phyloP scores from a whole-genome alignment of 2,329 filamentous ascomycete species.

The Xenoacremonium recifei region DNA sequence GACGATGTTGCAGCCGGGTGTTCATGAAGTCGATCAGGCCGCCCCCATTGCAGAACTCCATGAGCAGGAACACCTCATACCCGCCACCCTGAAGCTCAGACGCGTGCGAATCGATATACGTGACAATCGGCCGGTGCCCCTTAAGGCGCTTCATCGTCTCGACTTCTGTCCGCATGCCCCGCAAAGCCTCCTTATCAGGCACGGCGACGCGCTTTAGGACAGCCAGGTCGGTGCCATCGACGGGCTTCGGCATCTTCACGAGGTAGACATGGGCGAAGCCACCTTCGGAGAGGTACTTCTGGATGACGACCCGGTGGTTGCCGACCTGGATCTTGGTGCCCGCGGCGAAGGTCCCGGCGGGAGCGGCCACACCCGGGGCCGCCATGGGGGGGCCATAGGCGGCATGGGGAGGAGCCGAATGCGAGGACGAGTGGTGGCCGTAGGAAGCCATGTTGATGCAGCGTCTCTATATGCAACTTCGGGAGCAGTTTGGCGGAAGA shows the following conservation, averaged over 20 bases:
- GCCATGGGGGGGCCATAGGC: constrained; percentile 44
- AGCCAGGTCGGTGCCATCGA: constrained; percentile 76
- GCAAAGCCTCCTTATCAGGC: constrained; percentile 90
- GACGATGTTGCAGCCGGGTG: constrained; percentile 88
- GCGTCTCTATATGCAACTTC: too few species aligned
- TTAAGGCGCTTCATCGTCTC: constrained; percentile 99
- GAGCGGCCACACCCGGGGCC: constrained; percentile 42
- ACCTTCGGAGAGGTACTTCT: constrained; percentile 96
- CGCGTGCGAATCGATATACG: constrained; percentile 97
- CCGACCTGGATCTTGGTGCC: constrained; percentile 98
- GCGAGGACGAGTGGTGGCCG: constrained; percentile 32
- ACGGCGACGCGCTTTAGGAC: constrained; percentile 95
- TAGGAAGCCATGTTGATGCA: constrained; percentile 36
- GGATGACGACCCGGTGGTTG: constrained; percentile 86
- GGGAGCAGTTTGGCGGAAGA: too few species aligned
- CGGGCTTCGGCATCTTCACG: constrained; percentile 76
- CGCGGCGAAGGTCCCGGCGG: constrained; percentile 85
- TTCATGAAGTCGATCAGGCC: constrained; percentile 99
- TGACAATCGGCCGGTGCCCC: constrained; percentile 94
- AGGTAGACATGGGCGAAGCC: constrained; percentile 98
- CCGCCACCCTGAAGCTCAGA: constrained; percentile 89
- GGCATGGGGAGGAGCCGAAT: constrained; percentile 30
- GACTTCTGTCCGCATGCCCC: constrained; percentile 96
- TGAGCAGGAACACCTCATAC: constrained; percentile 96
- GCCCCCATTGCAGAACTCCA: constrained; percentile 95